phyloP scores from a whole-genome alignment of 371 early-diverging fungal genomes.

The Phascolomyces articulosus region DNA sequence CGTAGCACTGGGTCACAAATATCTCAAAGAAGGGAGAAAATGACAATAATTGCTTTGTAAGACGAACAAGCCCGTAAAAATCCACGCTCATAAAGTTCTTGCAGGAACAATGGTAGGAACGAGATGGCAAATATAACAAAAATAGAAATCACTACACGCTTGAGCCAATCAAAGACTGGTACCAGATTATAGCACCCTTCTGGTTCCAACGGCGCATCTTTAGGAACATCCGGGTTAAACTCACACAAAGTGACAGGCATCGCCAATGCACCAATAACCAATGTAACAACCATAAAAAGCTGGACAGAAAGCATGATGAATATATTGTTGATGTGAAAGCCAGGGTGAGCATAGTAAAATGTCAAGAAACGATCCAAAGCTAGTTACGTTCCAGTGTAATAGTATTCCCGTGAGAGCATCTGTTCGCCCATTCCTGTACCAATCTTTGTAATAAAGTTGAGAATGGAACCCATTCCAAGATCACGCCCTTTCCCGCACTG shows the following conservation, averaged over 20 bases:
- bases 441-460: conserved; percentile 89
- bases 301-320: conserved; percentile 89
- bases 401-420: conserved; percentile 89
- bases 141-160: conserved; percentile 77
- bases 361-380: conserved; percentile 87
- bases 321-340: conserved; percentile 91
- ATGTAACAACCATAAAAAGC: conserved; percentile 81
- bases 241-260: conserved; percentile 55
- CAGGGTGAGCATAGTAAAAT: conserved; percentile 89
- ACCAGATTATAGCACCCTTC: conserved; percentile 71
- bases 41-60: conserved; percentile 82
- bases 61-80: conserved; percentile 74
- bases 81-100: conserved; percentile 85
- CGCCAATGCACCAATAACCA: conserved; percentile 72
- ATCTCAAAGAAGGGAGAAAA: conserved; percentile 89
- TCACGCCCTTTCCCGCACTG: conserved; percentile 95
- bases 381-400: conserved; percentile 83
- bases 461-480: conserved; percentile 87
- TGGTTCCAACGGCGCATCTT: conserved; percentile 45
- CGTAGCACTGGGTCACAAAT: conserved; percentile 86
- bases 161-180: conserved; percentile 80
- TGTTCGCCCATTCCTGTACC: conserved; percentile 95
- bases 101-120: conserved; percentile 84
- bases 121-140: conserved; percentile 77
- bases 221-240: conserved; percentile 43